Percentiles rank a stretch among this genome's conserved stretches.
phyloP scores from a whole-genome alignment of 2,329 filamentous ascomycete species.

The Cladosporium sp. region DNA sequence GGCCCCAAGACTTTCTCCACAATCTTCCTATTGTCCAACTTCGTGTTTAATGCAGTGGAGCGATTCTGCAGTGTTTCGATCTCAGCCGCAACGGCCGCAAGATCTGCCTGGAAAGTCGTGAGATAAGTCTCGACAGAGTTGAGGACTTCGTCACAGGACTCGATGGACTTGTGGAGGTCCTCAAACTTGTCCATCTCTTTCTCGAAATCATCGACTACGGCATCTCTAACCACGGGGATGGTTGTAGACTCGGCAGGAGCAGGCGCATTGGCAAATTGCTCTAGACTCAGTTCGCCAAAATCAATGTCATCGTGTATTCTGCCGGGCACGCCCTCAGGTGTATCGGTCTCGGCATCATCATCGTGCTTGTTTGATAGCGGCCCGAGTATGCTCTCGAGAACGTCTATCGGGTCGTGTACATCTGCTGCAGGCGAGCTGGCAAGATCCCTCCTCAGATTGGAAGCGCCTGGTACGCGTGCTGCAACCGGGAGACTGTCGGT shows the following conservation, averaged over 20 bases:
- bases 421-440: conserved; percentile 48
- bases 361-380: conserved; percentile 16
- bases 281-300: conserved; percentile 72
- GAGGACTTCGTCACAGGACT: conserved; percentile 86
- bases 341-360: neutral
- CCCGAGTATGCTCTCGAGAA: conserved; percentile 60
- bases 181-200: conserved; percentile 80
- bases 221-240: conserved; percentile 15
- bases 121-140: conserved; percentile 91
- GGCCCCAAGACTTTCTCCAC: conserved; percentile 86
- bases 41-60: conserved; percentile 75
- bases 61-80: conserved; percentile 90
- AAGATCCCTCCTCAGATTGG: conserved; percentile 58
- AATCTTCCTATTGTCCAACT: conserved; percentile 81
- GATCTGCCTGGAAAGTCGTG: conserved; percentile 86
- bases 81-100: conserved; percentile 87
- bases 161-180: conserved; percentile 83
- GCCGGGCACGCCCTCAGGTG: conserved; percentile 35
- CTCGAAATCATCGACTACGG: conserved; percentile 54
- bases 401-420: conserved; percentile 65
- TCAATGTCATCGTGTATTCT: conserved; percentile 64
- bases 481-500: conserved; percentile 68
- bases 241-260: conserved; percentile 27
- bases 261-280: conserved; percentile 57
- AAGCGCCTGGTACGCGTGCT: conserved; percentile 63